Percentiles rank a stretch among this genome's conserved stretches.
Evolutionary conservation across 2,329 filamentous ascomycete species (phyloP).

Genomic region (Trichophyton rubrum): DNA sequence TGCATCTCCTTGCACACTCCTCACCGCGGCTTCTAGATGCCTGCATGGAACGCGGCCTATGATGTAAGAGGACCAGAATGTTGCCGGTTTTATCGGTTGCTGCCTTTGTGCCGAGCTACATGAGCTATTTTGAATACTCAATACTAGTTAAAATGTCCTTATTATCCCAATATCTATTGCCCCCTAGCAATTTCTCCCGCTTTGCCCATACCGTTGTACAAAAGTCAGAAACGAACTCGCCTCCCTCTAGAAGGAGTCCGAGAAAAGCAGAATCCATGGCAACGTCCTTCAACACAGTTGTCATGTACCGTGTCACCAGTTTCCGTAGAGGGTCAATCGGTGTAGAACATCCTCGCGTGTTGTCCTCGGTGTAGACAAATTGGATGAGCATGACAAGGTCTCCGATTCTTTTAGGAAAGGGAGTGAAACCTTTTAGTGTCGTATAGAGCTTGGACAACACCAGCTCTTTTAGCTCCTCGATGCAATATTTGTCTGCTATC

Average conservation of each 20-base stretch:
- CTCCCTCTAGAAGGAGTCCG: not conserved
- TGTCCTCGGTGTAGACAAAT: not conserved
- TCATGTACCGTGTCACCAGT: not conserved
- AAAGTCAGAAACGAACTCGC: constrained; percentile 5
- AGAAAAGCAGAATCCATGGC: not conserved
- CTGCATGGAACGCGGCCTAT: not conserved
- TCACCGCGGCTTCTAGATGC: not conserved
- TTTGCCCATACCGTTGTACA: not conserved
- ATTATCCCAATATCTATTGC: too few species aligned
- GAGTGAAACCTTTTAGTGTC: constrained; percentile 20
- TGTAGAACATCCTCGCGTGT: not conserved
- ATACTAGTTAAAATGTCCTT: too few species aligned
- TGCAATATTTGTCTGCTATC: constrained; percentile 31
- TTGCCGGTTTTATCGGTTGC: not conserved
- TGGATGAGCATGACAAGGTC: not conserved
- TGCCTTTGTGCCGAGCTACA: too few species aligned
- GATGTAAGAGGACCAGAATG: not conserved
- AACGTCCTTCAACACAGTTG: not conserved
- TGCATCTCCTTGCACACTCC: not conserved
- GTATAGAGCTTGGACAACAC: constrained; percentile 24
- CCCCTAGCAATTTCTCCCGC: not conserved
- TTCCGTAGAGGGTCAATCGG: not conserved
- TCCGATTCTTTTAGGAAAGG: constrained; percentile 14
- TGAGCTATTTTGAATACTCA: too few species aligned
- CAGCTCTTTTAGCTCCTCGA: constrained; percentile 22